Percentiles rank a stretch among this genome's conserved stretches.
Conservation (phyloP, 805 yeast species). For the Starmerella sirachaensis region DNA sequence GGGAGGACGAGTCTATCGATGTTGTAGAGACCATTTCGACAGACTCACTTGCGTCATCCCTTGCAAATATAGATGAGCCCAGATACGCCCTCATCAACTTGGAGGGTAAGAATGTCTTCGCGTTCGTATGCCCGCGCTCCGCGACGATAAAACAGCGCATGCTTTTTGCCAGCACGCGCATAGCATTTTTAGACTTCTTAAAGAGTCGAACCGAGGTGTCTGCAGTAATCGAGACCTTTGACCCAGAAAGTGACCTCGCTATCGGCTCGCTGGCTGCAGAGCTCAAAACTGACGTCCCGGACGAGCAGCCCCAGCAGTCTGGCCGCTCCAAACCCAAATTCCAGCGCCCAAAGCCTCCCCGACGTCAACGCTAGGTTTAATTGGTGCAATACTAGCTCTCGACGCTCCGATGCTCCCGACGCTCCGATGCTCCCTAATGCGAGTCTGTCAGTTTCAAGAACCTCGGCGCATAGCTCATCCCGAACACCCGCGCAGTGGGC, state of each 20-base stretch:
- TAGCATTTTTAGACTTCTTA: slow-evolving; percentile 25
- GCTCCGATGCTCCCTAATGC: too few species aligned
- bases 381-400: too few species aligned
- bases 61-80: slow-evolving; percentile 35
- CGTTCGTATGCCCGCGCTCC: slow-evolving; percentile 82
- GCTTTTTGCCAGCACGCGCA: slow-evolving; percentile 74
- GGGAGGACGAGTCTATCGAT: slow-evolving; percentile 39
- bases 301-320: neutral
- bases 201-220: slow-evolving; percentile 10
- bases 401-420: too few species aligned
- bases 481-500: too few species aligned
- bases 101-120: slow-evolving; percentile 38
- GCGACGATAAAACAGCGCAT: slow-evolving; percentile 82
- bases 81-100: slow-evolving; percentile 37
- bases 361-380: too few species aligned
- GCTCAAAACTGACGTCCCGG: slow-evolving; percentile 3
- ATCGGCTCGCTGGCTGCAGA: slow-evolving; percentile 3
- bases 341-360: slow-evolving; percentile 20
- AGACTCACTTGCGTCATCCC: slow-evolving; percentile 25
- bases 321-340: slow-evolving; percentile 13
- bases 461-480: too few species aligned
- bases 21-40: slow-evolving; percentile 26
- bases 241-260: slow-evolving; percentile 15
- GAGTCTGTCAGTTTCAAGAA: too few species aligned
- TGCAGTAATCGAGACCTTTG: slow-evolving; percentile 16